Evolutionary conservation across 2,329 filamentous ascomycete species (phyloP).

Genomic region (Colletotrichum tofieldiae): DNA sequence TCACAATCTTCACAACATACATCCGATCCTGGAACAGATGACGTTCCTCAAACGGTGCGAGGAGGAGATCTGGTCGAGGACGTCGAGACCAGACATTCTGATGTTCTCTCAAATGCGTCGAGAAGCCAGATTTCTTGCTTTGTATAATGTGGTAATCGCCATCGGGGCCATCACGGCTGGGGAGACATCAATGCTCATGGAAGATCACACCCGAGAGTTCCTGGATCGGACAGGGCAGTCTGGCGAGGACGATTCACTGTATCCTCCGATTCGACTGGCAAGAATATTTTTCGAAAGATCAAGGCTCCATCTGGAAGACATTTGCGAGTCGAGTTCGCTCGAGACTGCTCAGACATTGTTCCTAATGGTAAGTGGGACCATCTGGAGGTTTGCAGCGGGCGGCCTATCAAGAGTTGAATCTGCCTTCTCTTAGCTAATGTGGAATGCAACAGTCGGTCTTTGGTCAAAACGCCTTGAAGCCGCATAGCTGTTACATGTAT

Average conservation of each 20-base stretch:
- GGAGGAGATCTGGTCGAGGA: constrained; percentile 39
- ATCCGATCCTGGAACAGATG: constrained; percentile 44
- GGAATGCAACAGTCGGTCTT: constrained; percentile 46
- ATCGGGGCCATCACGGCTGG: constrained; percentile 44
- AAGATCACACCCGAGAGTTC: constrained; percentile 38
- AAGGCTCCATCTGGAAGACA: constrained; percentile 39
- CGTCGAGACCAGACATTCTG: not conserved
- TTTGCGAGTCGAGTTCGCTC: constrained; percentile 44
- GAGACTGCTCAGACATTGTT: constrained; percentile 43
- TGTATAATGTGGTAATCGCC: constrained; percentile 40
- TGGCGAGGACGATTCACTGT: constrained; percentile 33
- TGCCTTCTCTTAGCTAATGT: not conserved
- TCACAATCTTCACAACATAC: constrained; percentile 46
- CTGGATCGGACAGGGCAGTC: constrained; percentile 34
- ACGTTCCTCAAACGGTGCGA: constrained; percentile 43
- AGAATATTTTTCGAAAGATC: constrained; percentile 43
- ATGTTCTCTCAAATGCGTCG: constrained; percentile 14
- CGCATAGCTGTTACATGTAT: constrained; percentile 54
- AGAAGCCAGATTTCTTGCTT: constrained; percentile 36
- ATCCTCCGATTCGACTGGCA: constrained; percentile 40
- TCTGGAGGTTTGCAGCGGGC: too few species aligned
- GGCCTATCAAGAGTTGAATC: not conserved
- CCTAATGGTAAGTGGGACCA: constrained; percentile 38
- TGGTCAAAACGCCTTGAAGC: constrained; percentile 53
- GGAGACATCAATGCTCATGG: constrained; percentile 42